These are phyloP conservation scores for Brassica juncea DNA, from an alignment of 345 rosid genomes.

Conservation along the genomic window DNA sequence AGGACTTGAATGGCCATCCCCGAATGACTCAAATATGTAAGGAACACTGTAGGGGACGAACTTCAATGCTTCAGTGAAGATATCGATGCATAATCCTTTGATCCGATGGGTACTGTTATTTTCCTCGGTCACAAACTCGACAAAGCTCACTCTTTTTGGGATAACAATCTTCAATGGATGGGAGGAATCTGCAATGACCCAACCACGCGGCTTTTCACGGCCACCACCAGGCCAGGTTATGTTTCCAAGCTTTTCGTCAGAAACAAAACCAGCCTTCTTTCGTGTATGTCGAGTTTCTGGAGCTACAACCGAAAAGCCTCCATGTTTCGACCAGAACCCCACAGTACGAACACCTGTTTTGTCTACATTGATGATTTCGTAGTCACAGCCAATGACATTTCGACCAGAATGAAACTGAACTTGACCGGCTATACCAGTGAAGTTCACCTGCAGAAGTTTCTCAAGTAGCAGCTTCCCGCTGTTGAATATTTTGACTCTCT, in stretches of 20 bases:
- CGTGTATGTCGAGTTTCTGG: slow-evolving; percentile 44
- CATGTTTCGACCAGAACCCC: slow-evolving; percentile 67
- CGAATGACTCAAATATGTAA: slow-evolving; percentile 59
- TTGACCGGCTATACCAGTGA: slow-evolving; percentile 74
- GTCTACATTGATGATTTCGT: slow-evolving; percentile 72
- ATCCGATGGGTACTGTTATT: slow-evolving; percentile 51
- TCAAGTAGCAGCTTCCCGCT: slow-evolving; percentile 54
- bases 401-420: slow-evolving; percentile 58
- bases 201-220: slow-evolving; percentile 71
- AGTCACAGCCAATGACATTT: slow-evolving; percentile 52
- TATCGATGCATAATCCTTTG: slow-evolving; percentile 73
- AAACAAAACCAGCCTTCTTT: slow-evolving; percentile 34
- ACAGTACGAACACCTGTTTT: slow-evolving; percentile 47
- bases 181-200: slow-evolving; percentile 58
- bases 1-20: slow-evolving; percentile 75
- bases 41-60: slow-evolving; percentile 74
- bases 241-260: slow-evolving; percentile 50
- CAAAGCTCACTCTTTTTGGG: slow-evolving; percentile 79
- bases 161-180: slow-evolving; percentile 74
- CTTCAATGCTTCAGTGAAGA: slow-evolving; percentile 69
- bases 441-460: slow-evolving; percentile 59
- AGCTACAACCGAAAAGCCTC: slow-evolving; percentile 58
- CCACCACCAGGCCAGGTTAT: slow-evolving; percentile 89
- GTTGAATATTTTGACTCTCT: slow-evolving; percentile 58
- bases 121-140: slow-evolving; percentile 62